These are phyloP conservation scores for Hansenula lynferdii DNA, from an alignment of 1,139 yeast species.

Conservation along the genomic window DNA sequence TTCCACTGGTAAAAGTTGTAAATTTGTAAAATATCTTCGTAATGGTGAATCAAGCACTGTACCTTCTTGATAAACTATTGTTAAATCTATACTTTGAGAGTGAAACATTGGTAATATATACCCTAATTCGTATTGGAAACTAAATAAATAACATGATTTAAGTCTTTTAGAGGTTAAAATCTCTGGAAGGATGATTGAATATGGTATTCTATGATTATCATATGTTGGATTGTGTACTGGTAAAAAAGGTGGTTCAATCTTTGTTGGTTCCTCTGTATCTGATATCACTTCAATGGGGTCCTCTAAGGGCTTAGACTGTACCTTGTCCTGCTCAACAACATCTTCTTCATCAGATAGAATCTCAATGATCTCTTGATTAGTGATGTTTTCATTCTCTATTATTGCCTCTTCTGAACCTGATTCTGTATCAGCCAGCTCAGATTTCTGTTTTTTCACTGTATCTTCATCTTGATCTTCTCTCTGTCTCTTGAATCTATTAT, in stretches of 20 bases:
- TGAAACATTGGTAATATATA: conserved; percentile 22
- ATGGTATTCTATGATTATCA: conserved; percentile 18
- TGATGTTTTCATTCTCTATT: too few relatives aligned
- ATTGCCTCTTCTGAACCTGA: not conserved
- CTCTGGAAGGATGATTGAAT: conserved; percentile 23
- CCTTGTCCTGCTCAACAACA: too few relatives aligned
- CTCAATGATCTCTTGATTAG: conserved; percentile 52
- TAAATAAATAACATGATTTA: conserved; percentile 24
- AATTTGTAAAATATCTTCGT: conserved; percentile 12
- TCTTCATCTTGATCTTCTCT: too few relatives aligned
- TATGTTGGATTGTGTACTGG: conserved; percentile 26
- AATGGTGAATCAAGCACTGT: conserved; percentile 18
- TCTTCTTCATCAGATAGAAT: conserved; percentile 33
- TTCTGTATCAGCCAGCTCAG: not conserved
- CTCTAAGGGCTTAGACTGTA: not conserved
- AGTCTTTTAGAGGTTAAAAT: conserved; percentile 23
- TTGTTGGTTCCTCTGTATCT: conserved; percentile 6
- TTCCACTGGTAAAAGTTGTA: conserved; percentile 16
- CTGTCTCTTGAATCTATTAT: not conserved
- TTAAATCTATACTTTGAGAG: conserved; percentile 13
- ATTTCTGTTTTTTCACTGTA: too few relatives aligned
- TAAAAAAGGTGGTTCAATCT: conserved; percentile 18
- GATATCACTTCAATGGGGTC: conserved; percentile 2
- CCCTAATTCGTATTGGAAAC: conserved; percentile 28
- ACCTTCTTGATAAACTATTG: conserved; percentile 26